Base-by-base conservation (phyloP, 1,139 yeast genomes). In the Sugiyamaella novakii region DNA sequence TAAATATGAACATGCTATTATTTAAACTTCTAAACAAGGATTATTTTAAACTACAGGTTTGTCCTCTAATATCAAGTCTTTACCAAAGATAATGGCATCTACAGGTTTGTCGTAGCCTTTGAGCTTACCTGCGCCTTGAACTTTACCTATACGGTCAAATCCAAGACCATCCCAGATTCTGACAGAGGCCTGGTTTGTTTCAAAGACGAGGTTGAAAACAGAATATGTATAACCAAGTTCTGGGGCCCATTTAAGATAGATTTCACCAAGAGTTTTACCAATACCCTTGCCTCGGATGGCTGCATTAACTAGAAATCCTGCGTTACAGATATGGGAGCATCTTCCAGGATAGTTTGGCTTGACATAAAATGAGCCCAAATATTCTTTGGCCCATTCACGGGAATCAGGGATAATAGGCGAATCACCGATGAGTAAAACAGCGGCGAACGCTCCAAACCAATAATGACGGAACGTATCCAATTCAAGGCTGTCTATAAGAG, bases 261-360 rank as follows among this genome's bases (percentile, higher is more conserved):
- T 84, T 59, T 87, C 95, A 8, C 88, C 83, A 55, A 92, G 67
- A 0, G 94, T 85, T 51, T 83, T 74, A 3, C 98, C 98, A 37
- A 92, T 86, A 3, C 98, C 96, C 63, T 84, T 85, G n/a, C 94
- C 92, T 58, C 98, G 71, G 55, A 87, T 87, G 54, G 95, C 95
- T 1, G 95, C 94, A 66, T 89, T 88, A 1, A 92, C 98, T 47
- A 92, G 71, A 58, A 92, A 87, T 27, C 84, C 85, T 2, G 88
- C 95, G 0, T 95, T 87, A 60, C 96, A 89, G n/a, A 92, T 84
- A 66, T 91, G 98, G 0, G 95, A 81, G 43, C 95, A 84, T 43
- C 98, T 73, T 1, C 98, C 98, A 0, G 97, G 96, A 62, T 84
- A 92, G 61, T 88, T 87, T 3, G 97, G 95, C 58, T 86, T 86